phyloP scores from a whole-genome alignment of 257 asterid genomes.

The Plantago elongata region DNA sequence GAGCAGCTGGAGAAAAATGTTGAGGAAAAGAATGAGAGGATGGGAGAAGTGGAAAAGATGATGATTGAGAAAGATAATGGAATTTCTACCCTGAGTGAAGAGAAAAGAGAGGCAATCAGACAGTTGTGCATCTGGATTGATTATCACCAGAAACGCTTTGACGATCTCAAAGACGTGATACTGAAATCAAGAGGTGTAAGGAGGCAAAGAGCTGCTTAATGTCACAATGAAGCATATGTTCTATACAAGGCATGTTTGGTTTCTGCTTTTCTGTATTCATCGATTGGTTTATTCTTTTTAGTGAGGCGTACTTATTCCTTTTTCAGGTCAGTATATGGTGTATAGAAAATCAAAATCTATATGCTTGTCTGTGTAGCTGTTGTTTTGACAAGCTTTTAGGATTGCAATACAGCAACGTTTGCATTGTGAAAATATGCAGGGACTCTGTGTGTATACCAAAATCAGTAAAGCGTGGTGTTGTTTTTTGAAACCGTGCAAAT shows the following conservation, averaged over 20 bases:
- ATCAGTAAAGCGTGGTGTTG: constrained; percentile 25
- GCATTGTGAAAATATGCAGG: constrained; percentile 20
- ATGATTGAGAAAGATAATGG: constrained; percentile 58
- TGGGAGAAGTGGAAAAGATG: constrained; percentile 44
- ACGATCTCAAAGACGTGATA: constrained; percentile 53
- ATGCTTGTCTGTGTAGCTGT: constrained; percentile 17
- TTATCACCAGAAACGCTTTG: constrained; percentile 62
- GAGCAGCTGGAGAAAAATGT: constrained; percentile 35
- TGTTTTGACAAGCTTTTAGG: constrained; percentile 13
- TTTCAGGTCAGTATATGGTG: constrained; percentile 7
- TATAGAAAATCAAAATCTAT: constrained; percentile 13
- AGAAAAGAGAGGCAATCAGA: constrained; percentile 79
- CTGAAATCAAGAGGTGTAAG: constrained; percentile 38
- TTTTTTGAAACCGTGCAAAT: no score
- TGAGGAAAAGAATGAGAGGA: constrained; percentile 33
- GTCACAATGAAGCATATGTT: neutral
- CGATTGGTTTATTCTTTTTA: constrained; percentile 20
- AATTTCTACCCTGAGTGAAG: constrained; percentile 53
- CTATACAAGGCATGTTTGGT: constrained; percentile 12
- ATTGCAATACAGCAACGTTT: constrained; percentile 10
- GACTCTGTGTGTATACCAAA: constrained; percentile 18
- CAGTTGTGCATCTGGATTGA: constrained; percentile 76
- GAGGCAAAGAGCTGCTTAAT: constrained; percentile 40
- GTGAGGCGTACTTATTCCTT: constrained; percentile 9
- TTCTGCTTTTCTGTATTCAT: constrained; percentile 12